Base-by-base conservation (phyloP, 2,329 filamentous ascomycete species). In the Microsporum audouinii region DNA sequence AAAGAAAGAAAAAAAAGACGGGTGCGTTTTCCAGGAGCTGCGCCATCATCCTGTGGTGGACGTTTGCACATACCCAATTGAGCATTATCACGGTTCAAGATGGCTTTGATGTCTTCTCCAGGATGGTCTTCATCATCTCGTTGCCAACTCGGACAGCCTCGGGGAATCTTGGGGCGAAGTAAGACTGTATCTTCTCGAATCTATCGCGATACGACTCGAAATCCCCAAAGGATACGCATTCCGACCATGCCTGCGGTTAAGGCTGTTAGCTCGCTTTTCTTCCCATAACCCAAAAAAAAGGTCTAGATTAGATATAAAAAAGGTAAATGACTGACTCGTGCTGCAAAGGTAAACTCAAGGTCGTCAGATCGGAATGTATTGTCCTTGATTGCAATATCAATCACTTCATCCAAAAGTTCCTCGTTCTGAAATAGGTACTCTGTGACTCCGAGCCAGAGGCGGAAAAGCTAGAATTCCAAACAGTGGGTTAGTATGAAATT, bases 281-380 rank as follows among this genome's bases (percentile, higher is more conserved):
- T 29, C 23, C 17, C n/a, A 14, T 41, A n/a, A 38, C 31, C 23
- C 45, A 33, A 47, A 59, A 41, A n/a, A n/a, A 56, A 29, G 7
- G 56, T 17, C 27, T 3, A n/a, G 39, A n/a, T n/a, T n/a, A 43
- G 47, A 43, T 56, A 23, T 27, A 45, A 41, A 45, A 36, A 5
- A 43, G 17, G 62, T 33, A 49, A 23, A 33, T 45, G 57, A 72
- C 77, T 71, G 72, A 83, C 80, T 61, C 91, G 80, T 31, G 95
- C 95, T 0, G 94, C 95, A 76, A 99, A 97, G 0, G 92, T 96
- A 71, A 99, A 99, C 75, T 99, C 94, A 61, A 99, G 79, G 72
- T 99, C 94, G 70, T 99, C 94, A 29, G 87, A 88, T n/a, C 94
- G 83, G 76, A 96, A 99, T 0, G 87, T 92, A 68, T 88, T 87